These are phyloP conservation scores for Chlamydomonas incerta DNA, from an alignment of 139 green algal genomes.

Conservation along the genomic window DNA sequence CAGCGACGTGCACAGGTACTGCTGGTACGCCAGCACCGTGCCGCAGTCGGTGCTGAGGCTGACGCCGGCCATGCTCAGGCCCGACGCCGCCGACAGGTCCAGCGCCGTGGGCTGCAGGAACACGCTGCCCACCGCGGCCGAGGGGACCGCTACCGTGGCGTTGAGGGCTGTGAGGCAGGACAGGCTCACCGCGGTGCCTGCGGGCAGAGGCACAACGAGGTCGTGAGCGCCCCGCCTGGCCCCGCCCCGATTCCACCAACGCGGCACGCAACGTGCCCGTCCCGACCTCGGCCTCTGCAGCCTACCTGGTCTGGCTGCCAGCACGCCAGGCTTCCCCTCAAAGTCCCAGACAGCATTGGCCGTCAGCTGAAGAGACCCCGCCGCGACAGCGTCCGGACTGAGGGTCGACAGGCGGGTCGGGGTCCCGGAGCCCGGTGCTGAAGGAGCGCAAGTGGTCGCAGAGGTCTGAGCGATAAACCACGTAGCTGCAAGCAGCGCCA, in stretches of 20 bases:
- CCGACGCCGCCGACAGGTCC: background rate
- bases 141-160: background rate
- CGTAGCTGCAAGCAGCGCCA: too few species aligned
- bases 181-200: conserved; percentile 1
- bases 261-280: too few species aligned
- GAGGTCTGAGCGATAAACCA: too few species aligned
- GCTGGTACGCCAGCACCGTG: conserved; percentile 11
- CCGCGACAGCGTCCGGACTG: background rate
- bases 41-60: conserved; percentile 17
- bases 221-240: too few species aligned
- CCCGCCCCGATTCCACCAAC: too few species aligned
- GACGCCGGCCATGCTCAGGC: background rate
- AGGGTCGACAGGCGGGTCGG: background rate
- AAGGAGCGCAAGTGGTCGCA: too few species aligned
- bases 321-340: background rate
- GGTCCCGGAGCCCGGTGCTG: too few species aligned
- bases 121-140: background rate
- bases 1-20: conserved; percentile 1
- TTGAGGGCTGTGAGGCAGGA: background rate
- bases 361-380: background rate
- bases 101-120: conserved; percentile 19
- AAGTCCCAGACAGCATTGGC: background rate
- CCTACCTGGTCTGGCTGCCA: background rate
- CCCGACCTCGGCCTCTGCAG: too few species aligned
- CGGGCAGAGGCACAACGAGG: background rate